These are phyloP conservation scores for Podaxis pistillaris DNA, from an alignment of 768 basidiomycete species.

Conservation along the genomic window DNA sequence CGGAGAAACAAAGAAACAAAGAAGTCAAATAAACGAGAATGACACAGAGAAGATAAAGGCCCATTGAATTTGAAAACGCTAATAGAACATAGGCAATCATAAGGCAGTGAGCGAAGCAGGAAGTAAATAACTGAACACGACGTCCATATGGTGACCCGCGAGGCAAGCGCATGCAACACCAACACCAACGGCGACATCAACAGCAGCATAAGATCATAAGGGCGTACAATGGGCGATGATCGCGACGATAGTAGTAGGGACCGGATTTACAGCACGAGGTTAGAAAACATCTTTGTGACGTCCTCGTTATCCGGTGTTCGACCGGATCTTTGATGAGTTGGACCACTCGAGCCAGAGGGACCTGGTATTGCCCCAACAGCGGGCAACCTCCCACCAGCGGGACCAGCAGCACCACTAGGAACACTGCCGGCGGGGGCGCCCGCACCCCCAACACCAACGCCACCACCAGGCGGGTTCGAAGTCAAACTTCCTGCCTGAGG, in stretches of 20 bases:
- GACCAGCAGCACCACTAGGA: slow-evolving; percentile 20
- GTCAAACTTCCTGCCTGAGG: slow-evolving; percentile 15
- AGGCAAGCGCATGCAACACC: not conserved
- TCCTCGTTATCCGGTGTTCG: slow-evolving; percentile 42
- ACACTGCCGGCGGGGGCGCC: slow-evolving; percentile 16
- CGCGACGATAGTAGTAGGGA: not conserved
- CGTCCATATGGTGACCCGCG: not conserved
- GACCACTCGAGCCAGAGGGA: slow-evolving; percentile 15
- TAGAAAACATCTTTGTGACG: slow-evolving; percentile 76
- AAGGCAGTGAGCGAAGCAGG: slow-evolving; percentile 7
- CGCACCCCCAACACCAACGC: slow-evolving; percentile 1
- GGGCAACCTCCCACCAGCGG: slow-evolving; percentile 14
- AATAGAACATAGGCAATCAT: slow-evolving; percentile 15
- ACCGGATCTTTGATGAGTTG: slow-evolving; percentile 35
- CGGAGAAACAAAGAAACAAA: not conserved
- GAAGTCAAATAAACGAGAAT: not conserved
- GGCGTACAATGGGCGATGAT: not conserved
- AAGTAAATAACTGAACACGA: slow-evolving; percentile 13
- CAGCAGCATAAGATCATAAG: slow-evolving; percentile 13
- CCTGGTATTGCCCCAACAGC: not conserved
- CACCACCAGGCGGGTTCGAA: slow-evolving; percentile 7
- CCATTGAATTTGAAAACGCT: slow-evolving; percentile 12
- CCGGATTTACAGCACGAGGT: slow-evolving; percentile 55
- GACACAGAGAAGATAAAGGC: not conserved
- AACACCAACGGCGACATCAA: not conserved